Evolutionary conservation across 2,329 filamentous ascomycete genomes (phyloP), one percentile per base, ranked within the genome.

Genomic region (Cytospora paraplurivora): DNA sequence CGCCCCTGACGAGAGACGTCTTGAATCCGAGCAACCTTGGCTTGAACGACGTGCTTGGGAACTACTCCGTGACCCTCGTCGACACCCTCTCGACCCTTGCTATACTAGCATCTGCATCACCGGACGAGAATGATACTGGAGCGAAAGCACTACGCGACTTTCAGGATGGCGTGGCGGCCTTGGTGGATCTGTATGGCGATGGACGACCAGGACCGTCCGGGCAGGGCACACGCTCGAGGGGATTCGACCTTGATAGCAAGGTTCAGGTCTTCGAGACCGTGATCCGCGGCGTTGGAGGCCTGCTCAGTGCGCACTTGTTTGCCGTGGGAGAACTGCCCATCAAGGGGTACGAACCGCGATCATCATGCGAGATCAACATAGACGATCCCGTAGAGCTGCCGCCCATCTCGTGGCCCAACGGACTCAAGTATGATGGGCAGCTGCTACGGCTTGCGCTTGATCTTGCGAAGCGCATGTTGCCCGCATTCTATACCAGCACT

Each of bases 251-350:
- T 49, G 94, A 99, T 76, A 97, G 93, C 79, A 99, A 98, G 77
- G 95, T 99, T 1, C 94, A 99, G 77, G 92, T 99, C 47, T 99
- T 99, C 72, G 95, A 99, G 79, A 98, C 94, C 0, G 94, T 97
- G 41, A 99, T 99, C 69, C 85, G 95, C 64, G 95, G 94, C 17
- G 85, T 96, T 53, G 95, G 95, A 15, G 95, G 95, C 0, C 80
- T 99, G 62, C 78, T 99, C 68, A 97, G 93, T 72, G 93, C 94
- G 2, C 95, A 99, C 77, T 79, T 97, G 50, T 99, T 99, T 74
- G 94, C 95, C 13, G 82, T 93, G 27, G 95, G 93, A 38, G 93
- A 96, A 63, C 78, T 99, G 62, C 95, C 95, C 0, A 97, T 98
- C 62, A 80, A 82, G 15, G 90, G 90, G 44, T 97, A 97, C 73